Evolutionary conservation across 495 filamentous ascomycete species (phyloP).

Genomic region (Penicillium chermesinum): DNA sequence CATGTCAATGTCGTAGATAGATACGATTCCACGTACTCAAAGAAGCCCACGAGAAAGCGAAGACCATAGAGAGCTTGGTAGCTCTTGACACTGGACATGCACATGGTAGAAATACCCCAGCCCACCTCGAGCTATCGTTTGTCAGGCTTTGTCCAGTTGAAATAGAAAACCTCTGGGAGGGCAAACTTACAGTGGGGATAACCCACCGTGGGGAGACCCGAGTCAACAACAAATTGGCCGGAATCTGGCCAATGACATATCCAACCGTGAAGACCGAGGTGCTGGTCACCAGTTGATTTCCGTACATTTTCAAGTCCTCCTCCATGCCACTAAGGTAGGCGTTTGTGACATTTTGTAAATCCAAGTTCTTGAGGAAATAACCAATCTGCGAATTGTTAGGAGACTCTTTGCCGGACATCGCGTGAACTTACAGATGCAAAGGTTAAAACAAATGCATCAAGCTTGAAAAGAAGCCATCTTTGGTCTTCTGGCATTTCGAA

Average conservation of each 20-base stretch:
- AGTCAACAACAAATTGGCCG: slow-evolving; percentile 49
- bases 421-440: slow-evolving; percentile 31
- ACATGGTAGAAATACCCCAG: slow-evolving; percentile 7
- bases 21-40: slow-evolving; percentile 5
- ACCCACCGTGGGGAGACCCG: slow-evolving; percentile 39
- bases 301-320: slow-evolving; percentile 34
- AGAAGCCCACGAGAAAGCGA: slow-evolving; percentile 47
- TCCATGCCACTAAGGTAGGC: slow-evolving; percentile 40
- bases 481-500: slow-evolving; percentile 49
- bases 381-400: slow-evolving; percentile 22
- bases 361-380: slow-evolving; percentile 50
- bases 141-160: not conserved
- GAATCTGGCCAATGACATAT: slow-evolving; percentile 54
- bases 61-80: slow-evolving; percentile 18
- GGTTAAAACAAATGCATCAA: slow-evolving; percentile 48
- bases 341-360: slow-evolving; percentile 48
- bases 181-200: slow-evolving; percentile 12
- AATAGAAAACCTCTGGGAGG: not conserved
- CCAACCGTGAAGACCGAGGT: slow-evolving; percentile 52
- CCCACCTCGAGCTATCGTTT: slow-evolving; percentile 20
- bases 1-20: not conserved
- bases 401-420: not conserved
- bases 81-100: slow-evolving; percentile 2
- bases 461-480: slow-evolving; percentile 50
- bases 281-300: slow-evolving; percentile 18